Evolutionary conservation across 106 monocot species (phyloP).

Genomic region (Dioscorea dumetorum): DNA sequence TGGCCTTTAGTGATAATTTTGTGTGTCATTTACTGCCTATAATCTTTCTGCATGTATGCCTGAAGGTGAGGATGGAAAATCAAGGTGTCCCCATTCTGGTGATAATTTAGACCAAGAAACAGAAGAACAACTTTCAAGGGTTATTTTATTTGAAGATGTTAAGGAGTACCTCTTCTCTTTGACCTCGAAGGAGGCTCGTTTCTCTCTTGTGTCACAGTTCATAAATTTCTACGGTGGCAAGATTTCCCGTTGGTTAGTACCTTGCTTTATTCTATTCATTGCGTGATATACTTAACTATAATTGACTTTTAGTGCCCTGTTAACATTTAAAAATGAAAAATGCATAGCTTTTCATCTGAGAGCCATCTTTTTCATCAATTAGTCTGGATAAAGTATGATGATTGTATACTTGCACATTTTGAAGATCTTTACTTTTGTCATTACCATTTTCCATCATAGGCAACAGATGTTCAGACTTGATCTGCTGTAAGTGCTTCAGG

Average conservation of each 20-base stretch:
- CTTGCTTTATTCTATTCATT: neutral
- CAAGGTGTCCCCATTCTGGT: conserved; percentile 7
- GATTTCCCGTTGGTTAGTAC: conserved; percentile 69
- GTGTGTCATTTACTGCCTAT: neutral
- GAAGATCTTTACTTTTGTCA: too few species aligned
- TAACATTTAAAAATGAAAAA: too few species aligned
- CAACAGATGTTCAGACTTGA: too few species aligned
- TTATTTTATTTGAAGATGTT: conserved; percentile 88
- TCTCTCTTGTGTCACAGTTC: conserved; percentile 71
- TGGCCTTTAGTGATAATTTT: neutral
- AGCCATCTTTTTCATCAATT: too few species aligned
- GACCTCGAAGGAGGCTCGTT: conserved; percentile 60
- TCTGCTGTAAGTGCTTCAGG: too few species aligned
- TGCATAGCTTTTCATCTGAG: too few species aligned
- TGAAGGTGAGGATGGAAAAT: conserved; percentile 14
- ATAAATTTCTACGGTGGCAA: conserved; percentile 85
- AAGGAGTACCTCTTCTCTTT: conserved; percentile 84
- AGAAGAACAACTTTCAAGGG: conserved; percentile 74
- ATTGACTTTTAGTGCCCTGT: neutral
- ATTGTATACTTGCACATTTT: too few species aligned
- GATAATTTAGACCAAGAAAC: conserved; percentile 31
- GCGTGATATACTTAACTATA: neutral
- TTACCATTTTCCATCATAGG: too few species aligned
- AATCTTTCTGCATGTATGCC: neutral
- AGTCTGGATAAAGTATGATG: too few species aligned